A percentile compares a stretch with the other conserved stretches of the same genome.
These are phyloP conservation scores for Balakata baccata DNA, from an alignment of 345 rosid genomes.

Conservation along the genomic window DNA sequence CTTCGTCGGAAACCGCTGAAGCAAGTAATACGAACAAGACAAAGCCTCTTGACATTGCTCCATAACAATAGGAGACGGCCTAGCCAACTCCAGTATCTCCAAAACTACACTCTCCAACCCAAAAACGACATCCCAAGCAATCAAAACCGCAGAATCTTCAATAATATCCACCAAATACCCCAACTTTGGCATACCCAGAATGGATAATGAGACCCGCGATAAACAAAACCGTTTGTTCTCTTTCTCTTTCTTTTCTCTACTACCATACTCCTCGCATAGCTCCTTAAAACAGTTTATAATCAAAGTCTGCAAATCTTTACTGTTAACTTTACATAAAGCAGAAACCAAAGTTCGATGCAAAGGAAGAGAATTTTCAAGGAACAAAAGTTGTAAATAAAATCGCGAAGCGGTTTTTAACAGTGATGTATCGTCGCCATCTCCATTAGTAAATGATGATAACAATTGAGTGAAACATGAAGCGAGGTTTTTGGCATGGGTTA, in stretches of 20 bases:
- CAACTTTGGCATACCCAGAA: conserved; percentile 85
- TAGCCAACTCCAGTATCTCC: conserved; percentile 55
- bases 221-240: conserved; percentile 51
- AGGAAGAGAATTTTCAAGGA: conserved; percentile 81
- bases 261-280: conserved; percentile 62
- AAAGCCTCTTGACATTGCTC: conserved; percentile 93
- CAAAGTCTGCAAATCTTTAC: conserved; percentile 36
- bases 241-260: conserved; percentile 37
- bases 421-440: conserved; percentile 19
- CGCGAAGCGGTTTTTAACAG: conserved; percentile 39
- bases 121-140: conserved; percentile 61
- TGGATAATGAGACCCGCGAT: conserved; percentile 73
- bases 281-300: conserved; percentile 51
- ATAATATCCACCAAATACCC: conserved; percentile 70
- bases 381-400: conserved; percentile 62
- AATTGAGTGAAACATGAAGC: conserved; percentile 58
- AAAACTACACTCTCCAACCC: conserved; percentile 63
- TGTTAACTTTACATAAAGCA: conserved; percentile 52
- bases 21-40: conserved; percentile 89
- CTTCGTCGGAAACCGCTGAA: conserved; percentile 68
- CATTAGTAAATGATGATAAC: conserved; percentile 16
- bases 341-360: conserved; percentile 75
- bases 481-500: conserved; percentile 59
- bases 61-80: conserved; percentile 87
- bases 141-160: conserved; percentile 68